Conservation (phyloP, 2,329 filamentous ascomycete species). For the Botrytis hyacinthi region DNA sequence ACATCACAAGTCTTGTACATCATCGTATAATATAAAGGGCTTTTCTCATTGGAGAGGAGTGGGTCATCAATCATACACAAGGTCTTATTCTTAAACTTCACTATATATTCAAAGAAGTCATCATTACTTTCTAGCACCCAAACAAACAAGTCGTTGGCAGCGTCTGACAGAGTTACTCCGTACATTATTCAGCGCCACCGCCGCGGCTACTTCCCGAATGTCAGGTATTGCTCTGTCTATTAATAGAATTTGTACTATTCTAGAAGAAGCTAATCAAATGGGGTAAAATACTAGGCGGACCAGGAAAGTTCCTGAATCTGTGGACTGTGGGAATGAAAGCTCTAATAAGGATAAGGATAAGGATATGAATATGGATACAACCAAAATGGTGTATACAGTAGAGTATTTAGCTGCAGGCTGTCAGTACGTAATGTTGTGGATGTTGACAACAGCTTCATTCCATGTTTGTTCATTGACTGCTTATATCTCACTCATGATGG, state of each 20-base stretch:
- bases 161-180: background rate
- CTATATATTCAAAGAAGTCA: background rate
- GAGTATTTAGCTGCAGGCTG: background rate
- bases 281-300: background rate
- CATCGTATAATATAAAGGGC: conserved; percentile 5
- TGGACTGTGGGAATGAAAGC: conserved; percentile 3
- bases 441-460: conserved; percentile 3
- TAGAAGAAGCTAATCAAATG: conserved; percentile 2
- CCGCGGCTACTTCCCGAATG: conserved; percentile 5
- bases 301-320: background rate
- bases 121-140: background rate
- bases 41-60: background rate
- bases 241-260: conserved; percentile 1
- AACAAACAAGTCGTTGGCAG: conserved; percentile 18
- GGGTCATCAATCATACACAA: background rate
- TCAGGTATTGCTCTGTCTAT: conserved; percentile 6
- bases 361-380: background rate
- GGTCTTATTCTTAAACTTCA: background rate
- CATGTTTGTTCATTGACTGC: background rate
- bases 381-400: background rate
- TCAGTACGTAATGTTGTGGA: background rate
- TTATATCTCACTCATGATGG: background rate
- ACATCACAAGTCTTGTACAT: background rate
- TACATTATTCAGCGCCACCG: conserved; percentile 9
- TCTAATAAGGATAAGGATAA: background rate